Conservation (phyloP, 1,284 basidiomycete species). For the Puccinia sorghi region DNA sequence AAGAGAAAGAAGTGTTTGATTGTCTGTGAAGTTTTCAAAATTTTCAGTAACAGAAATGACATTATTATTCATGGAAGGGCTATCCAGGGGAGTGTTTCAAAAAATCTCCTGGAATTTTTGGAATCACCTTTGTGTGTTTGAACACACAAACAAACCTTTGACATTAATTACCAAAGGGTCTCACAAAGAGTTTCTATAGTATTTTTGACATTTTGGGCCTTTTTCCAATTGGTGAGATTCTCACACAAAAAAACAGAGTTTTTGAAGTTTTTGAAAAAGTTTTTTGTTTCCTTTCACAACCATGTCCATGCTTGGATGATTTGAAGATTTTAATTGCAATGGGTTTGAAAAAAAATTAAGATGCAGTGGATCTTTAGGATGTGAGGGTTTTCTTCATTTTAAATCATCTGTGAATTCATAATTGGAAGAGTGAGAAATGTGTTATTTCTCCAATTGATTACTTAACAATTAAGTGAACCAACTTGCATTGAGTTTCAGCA, state of each 20-base stretch:
- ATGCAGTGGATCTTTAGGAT: constrained; percentile 18
- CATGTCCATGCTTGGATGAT: constrained; percentile 15
- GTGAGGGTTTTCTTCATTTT: constrained; percentile 16
- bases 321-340: constrained; percentile 10
- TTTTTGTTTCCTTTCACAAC: constrained; percentile 23
- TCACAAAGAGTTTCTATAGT: too few species aligned
- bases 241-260: constrained; percentile 10
- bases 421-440: neutral
- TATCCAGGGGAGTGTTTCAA: too few species aligned
- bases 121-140: too few species aligned
- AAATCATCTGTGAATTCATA: neutral
- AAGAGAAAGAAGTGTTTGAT: too few species aligned
- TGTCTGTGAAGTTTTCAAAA: too few species aligned
- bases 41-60: too few species aligned
- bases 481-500: constrained; percentile 14
- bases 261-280: constrained; percentile 31
- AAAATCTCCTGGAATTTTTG: too few species aligned
- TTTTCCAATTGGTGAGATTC: too few species aligned
- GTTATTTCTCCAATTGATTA: neutral
- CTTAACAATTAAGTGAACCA: neutral
- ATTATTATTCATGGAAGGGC: too few species aligned
- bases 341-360: constrained; percentile 8
- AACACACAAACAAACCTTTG: too few species aligned
- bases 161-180: too few species aligned
- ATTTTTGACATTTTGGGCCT: too few species aligned